phyloP scores from a whole-genome alignment of 768 basidiomycete genomes.

The Galerina sulciceps region DNA sequence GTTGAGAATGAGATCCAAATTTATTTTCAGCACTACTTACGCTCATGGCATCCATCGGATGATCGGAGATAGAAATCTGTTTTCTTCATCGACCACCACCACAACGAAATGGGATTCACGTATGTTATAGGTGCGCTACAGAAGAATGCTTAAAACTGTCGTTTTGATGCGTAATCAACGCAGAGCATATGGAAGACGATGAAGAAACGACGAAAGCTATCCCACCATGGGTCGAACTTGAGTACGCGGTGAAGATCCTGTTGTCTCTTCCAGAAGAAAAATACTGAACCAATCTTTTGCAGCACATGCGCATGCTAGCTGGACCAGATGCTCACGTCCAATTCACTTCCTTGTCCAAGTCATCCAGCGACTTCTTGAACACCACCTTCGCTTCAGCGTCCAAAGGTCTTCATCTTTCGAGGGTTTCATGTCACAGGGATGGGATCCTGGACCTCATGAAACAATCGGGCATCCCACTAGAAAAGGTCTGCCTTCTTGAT shows the following conservation, averaged over 20 bases:
- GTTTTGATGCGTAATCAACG: neutral
- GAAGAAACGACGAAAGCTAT: conserved; percentile 72
- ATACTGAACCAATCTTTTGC: conserved; percentile 2
- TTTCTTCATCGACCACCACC: no score
- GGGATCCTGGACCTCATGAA: conserved; percentile 68
- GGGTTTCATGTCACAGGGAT: conserved; percentile 49
- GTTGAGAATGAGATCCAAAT: no score
- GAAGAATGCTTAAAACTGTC: neutral
- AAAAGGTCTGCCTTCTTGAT: conserved; percentile 90
- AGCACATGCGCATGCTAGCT: conserved; percentile 88
- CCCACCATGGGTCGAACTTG: conserved; percentile 91
- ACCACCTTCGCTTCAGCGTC: conserved; percentile 27
- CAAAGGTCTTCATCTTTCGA: conserved; percentile 28
- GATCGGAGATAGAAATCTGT: no score
- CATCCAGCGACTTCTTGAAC: conserved; percentile 62
- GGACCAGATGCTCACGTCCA: conserved; percentile 66
- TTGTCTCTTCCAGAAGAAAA: neutral
- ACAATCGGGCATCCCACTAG: conserved; percentile 40
- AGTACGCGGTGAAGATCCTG: conserved; percentile 65
- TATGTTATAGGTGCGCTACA: conserved; percentile 58
- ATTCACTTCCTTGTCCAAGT: conserved; percentile 86
- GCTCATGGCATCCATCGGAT: no score
- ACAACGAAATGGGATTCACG: conserved; percentile 42
- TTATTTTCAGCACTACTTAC: no score
- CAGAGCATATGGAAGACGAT: conserved; percentile 97